phyloP scores from a whole-genome alignment of 1,284 basidiomycete genomes.

The Cutaneotrichosporon spelunceum region DNA sequence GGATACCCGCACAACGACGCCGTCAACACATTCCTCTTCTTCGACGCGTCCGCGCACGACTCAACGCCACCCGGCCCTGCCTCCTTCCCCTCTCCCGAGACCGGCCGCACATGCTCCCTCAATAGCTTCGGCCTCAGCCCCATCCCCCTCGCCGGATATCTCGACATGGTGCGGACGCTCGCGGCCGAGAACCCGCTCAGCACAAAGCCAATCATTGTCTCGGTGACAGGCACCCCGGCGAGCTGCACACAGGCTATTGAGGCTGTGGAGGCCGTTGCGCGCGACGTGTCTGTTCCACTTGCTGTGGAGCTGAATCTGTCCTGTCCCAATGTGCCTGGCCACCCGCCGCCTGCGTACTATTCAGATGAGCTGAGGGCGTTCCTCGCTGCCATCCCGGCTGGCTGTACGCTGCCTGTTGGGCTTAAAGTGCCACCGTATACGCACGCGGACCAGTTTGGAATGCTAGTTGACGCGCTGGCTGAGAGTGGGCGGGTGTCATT shows the following conservation, averaged over 20 bases:
- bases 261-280: background rate
- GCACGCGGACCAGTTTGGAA: conserved; percentile 19
- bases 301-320: conserved; percentile 25
- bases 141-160: conserved; percentile 12
- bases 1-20: conserved; percentile 24
- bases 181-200: conserved; percentile 4
- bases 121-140: conserved; percentile 24
- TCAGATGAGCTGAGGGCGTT: conserved; percentile 16
- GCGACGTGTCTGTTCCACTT: conserved; percentile 3
- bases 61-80: background rate
- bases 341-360: conserved; percentile 24
- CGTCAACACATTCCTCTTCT: conserved; percentile 27
- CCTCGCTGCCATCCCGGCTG: conserved; percentile 16
- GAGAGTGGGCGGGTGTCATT: conserved; percentile 14
- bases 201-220: conserved; percentile 19
- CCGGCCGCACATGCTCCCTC: conserved; percentile 7
- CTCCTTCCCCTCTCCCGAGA: conserved; percentile 8
- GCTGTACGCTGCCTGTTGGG: conserved; percentile 16
- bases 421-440: conserved; percentile 25
- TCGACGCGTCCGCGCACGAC: conserved; percentile 8
- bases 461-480: conserved; percentile 18
- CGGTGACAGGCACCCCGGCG: conserved; percentile 22
- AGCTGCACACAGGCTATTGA: conserved; percentile 13
- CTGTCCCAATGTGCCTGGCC: conserved; percentile 24
- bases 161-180: conserved; percentile 10